Percentiles rank a stretch among this genome's conserved stretches.
These are phyloP conservation scores for Fusarium sp. DNA, from an alignment of 2,329 filamentous ascomycete species.

Conservation along the genomic window DNA sequence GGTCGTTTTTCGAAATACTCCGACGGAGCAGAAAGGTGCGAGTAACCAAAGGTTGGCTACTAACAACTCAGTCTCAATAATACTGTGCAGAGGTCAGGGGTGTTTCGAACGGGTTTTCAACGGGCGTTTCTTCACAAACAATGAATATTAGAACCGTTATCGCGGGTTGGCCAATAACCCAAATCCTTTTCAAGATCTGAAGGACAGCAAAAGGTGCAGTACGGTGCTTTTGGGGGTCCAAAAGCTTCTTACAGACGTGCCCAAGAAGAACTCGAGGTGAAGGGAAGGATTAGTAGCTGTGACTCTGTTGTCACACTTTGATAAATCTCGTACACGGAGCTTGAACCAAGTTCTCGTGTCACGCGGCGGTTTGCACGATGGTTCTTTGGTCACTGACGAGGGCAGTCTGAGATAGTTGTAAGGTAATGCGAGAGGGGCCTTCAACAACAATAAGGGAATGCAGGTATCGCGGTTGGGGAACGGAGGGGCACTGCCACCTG, in stretches of 20 bases:
- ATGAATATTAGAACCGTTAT: slow-evolving; percentile 21
- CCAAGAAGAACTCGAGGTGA: neutral
- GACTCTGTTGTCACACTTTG: slow-evolving; percentile 12
- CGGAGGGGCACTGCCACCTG: slow-evolving; percentile 30
- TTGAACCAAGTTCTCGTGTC: slow-evolving; percentile 26
- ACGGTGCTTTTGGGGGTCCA: neutral
- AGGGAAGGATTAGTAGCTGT: slow-evolving; percentile 5
- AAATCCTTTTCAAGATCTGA: slow-evolving; percentile 27
- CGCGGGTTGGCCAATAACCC: slow-evolving; percentile 17
- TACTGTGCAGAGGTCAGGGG: slow-evolving; percentile 6
- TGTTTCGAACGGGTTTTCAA: slow-evolving; percentile 23
- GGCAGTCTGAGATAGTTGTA: slow-evolving; percentile 30
- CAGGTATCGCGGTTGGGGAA: slow-evolving; percentile 36
- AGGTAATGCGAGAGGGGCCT: slow-evolving; percentile 30
- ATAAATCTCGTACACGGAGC: slow-evolving; percentile 31
- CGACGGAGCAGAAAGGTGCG: neutral
- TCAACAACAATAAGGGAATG: slow-evolving; percentile 26
- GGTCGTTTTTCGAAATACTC: slow-evolving; percentile 14
- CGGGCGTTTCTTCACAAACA: slow-evolving; percentile 24
- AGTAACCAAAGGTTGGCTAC: slow-evolving; percentile 7
- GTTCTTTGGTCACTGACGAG: slow-evolving; percentile 29
- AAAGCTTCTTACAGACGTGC: neutral
- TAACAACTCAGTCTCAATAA: neutral
- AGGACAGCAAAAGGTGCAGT: slow-evolving; percentile 25
- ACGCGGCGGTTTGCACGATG: slow-evolving; percentile 33